Base-by-base conservation (phyloP, 2,329 filamentous ascomycete genomes). In the Alternaria sp. region DNA sequence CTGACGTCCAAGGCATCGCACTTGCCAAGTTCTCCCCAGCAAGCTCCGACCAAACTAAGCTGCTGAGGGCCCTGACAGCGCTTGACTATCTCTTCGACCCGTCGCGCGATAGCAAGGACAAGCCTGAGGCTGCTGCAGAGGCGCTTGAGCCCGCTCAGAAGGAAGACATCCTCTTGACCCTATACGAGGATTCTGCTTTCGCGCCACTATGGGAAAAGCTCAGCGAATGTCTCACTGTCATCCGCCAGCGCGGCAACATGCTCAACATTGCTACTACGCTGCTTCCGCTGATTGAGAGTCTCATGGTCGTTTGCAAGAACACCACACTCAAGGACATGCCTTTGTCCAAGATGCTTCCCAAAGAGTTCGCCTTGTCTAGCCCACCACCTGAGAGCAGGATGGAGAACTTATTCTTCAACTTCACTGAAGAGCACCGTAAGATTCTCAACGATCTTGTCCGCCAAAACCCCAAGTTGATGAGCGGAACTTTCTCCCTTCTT, bases 251-350 rank as follows among this genome's bases (percentile, higher is more conserved):
- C 61, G 94, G 97, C 77, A 96, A 93, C 77, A 96, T 98, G 90
- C 89, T 98, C 75, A 97, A 97, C 74, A 94, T 99, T 60, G 96
- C 96, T 28, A 98, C 95, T 1, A 98, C 98, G 67, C 86, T 99
- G 25, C 85, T 98, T 36, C 96, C 96, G 28, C 84, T 99, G 28
- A 97, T 99, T 65, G 96, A 99, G 80, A 93, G 94, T 6, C 85
- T 99, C 65, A 99, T 99, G 96, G 96, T 99, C 57, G 94, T 99
- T 26, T 99, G 96, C 87, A 99, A 98, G 85, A 98, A 98, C 80
- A 97, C 93, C 9, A 91, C 93, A 2, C 84, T 93, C 57, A 90
- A 90, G 74, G 92, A 96, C 64, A 83, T 88, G 25, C 81, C 86
- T 2, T 70, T 85, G 6, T 70, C 76, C 23, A 80, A 79, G 59